Percentiles rank a stretch among this genome's conserved stretches.
These are phyloP conservation scores for Paramyrothecium sp. DNA, from an alignment of 2,329 filamentous ascomycete species.

Conservation along the genomic window DNA sequence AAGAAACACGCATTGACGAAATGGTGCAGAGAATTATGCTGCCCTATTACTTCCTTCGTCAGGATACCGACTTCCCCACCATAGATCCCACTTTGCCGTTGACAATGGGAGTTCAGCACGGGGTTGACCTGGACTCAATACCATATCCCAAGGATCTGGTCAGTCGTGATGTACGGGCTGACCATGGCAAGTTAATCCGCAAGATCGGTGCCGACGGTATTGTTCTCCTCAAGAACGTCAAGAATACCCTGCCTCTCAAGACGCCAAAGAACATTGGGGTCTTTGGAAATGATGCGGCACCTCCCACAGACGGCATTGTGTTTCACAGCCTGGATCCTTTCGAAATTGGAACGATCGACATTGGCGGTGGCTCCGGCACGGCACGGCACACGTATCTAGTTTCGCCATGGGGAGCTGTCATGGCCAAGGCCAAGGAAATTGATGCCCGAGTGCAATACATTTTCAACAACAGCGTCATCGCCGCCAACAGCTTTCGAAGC, in stretches of 20 bases:
- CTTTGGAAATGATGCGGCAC: constrained; percentile 24
- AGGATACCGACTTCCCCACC: neutral
- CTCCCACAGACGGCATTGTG: neutral
- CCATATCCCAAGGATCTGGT: neutral
- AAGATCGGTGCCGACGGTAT: constrained; percentile 53
- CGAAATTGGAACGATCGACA: constrained; percentile 36
- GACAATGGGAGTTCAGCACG: neutral
- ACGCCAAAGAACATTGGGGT: constrained; percentile 56
- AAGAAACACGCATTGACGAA: neutral
- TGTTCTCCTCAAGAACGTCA: constrained; percentile 68
- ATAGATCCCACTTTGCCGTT: neutral
- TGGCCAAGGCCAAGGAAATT: constrained; percentile 38
- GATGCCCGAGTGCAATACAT: constrained; percentile 36
- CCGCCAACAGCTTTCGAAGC: constrained; percentile 40
- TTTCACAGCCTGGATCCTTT: neutral
- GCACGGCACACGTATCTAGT: constrained; percentile 50
- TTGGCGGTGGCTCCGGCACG: constrained; percentile 55
- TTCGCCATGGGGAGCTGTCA: constrained; percentile 52
- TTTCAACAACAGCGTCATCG: constrained; percentile 25
- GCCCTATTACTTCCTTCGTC: neutral
- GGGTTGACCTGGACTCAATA: neutral
- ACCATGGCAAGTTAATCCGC: constrained; percentile 47
- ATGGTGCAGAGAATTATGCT: neutral
- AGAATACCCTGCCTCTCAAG: constrained; percentile 54
- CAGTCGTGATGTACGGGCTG: constrained; percentile 25